These are phyloP conservation scores for Persicaria tinctoria DNA, from an alignment of 148 eudicot species.

Conservation along the genomic window DNA sequence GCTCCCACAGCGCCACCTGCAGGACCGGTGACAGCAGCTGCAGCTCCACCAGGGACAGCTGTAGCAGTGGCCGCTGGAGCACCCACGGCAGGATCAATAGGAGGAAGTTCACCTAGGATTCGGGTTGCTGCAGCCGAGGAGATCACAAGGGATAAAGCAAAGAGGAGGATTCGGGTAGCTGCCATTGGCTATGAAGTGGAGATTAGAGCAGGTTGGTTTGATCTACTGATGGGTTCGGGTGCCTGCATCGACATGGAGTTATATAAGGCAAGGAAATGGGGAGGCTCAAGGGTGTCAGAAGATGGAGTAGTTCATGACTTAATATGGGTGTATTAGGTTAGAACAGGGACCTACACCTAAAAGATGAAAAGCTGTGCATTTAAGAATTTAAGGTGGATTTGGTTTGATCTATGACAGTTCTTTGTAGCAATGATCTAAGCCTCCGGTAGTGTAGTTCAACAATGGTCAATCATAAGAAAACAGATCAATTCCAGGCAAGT, in stretches of 20 bases:
- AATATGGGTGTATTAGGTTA: background rate
- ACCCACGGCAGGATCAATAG: conserved; percentile 19
- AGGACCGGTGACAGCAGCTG: conserved; percentile 1
- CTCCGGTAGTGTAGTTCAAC: background rate
- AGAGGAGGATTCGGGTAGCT: conserved; percentile 21
- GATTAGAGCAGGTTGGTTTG: background rate
- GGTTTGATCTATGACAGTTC: background rate
- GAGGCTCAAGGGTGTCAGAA: background rate
- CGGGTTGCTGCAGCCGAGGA: conserved; percentile 35
- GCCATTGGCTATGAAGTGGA: background rate
- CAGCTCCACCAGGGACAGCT: conserved; percentile 2
- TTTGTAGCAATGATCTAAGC: background rate
- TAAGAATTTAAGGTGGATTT: conserved; percentile 4
- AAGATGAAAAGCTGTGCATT: background rate
- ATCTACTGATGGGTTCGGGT: background rate
- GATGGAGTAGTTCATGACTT: conserved; percentile 5
- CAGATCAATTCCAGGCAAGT: too few relatives aligned
- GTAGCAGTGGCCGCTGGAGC: conserved; percentile 20
- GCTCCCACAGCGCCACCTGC: conserved; percentile 14
- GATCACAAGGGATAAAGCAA: conserved; percentile 30
- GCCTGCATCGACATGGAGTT: background rate
- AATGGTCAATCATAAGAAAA: background rate
- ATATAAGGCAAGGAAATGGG: background rate
- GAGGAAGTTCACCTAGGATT: conserved; percentile 34
- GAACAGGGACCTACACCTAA: background rate